phyloP scores from a whole-genome alignment of 257 asterid genomes.

The Catharanthus roseus region DNA sequence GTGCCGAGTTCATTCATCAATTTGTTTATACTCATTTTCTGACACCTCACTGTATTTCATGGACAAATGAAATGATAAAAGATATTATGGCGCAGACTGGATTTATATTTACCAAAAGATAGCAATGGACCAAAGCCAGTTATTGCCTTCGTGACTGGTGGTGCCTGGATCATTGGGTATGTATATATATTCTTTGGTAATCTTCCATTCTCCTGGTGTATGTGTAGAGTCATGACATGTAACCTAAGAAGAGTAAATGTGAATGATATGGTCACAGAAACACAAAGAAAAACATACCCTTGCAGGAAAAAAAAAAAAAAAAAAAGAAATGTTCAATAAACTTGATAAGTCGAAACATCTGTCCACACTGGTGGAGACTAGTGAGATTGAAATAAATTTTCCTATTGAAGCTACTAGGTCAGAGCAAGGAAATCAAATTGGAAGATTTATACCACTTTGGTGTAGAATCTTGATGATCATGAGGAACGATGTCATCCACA shows the following conservation, averaged over 20 bases:
- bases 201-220: not conserved
- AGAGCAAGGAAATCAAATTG: not conserved
- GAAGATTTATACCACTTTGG: not conserved
- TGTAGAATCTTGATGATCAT: not conserved
- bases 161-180: conserved; percentile 99
- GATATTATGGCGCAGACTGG: conserved; percentile 52
- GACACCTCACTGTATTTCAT: not conserved
- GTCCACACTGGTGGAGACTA: not conserved
- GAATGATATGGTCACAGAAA: not conserved
- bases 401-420: not conserved
- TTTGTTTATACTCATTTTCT: not conserved
- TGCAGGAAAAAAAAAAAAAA: not conserved
- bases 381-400: not conserved
- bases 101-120: conserved; percentile 75
- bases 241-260: not conserved
- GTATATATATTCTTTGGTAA: conserved; percentile 3
- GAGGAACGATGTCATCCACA: not conserved
- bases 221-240: not conserved
- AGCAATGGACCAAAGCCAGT: conserved; percentile 78
- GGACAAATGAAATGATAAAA: conserved; percentile 9
- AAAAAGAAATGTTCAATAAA: not conserved
- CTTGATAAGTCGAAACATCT: not conserved
- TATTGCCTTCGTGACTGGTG: conserved; percentile 95
- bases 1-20: not conserved
- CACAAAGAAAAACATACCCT: not conserved